phyloP scores from a whole-genome alignment of 768 basidiomycete genomes.

The Suillus tomentosus region DNA sequence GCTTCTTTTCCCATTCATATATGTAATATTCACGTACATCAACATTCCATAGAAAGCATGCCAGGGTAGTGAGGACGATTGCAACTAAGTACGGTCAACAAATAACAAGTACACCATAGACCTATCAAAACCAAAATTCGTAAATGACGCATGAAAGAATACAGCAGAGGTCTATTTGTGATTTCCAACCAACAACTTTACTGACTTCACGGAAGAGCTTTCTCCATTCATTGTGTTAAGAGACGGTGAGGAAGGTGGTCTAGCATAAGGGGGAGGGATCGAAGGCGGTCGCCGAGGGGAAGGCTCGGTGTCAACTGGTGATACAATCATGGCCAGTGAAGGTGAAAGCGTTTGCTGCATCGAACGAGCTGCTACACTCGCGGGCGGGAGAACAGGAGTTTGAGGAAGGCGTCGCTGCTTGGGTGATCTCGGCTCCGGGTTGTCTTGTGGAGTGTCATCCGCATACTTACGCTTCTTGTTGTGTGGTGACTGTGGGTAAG shows the following conservation, averaged over 20 bases:
- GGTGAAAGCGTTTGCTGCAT: slow-evolving; percentile 38
- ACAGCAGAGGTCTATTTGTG: slow-evolving; percentile 24
- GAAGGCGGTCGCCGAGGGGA: slow-evolving; percentile 35
- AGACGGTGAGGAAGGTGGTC: slow-evolving; percentile 19
- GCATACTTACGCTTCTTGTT: slow-evolving; percentile 38
- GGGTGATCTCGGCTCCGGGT: slow-evolving; percentile 29
- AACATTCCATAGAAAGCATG: slow-evolving; percentile 7
- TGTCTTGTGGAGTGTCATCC: slow-evolving; percentile 31
- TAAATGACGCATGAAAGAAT: not conserved
- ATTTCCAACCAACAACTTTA: slow-evolving; percentile 35
- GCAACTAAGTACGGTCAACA: not conserved
- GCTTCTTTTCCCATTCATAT: slow-evolving; percentile 7
- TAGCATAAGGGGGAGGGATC: slow-evolving; percentile 20
- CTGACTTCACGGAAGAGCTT: slow-evolving; percentile 31
- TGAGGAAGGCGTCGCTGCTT: slow-evolving; percentile 38
- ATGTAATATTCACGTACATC: slow-evolving; percentile 12
- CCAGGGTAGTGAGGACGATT: slow-evolving; percentile 6
- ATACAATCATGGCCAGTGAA: slow-evolving; percentile 38
- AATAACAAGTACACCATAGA: slow-evolving; percentile 2
- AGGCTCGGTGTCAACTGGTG: slow-evolving; percentile 35
- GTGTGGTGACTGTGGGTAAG: slow-evolving; percentile 27
- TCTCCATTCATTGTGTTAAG: slow-evolving; percentile 20
- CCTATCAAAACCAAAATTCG: slow-evolving; percentile 7
- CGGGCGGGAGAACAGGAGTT: slow-evolving; percentile 31
- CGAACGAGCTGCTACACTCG: slow-evolving; percentile 29